A percentile compares a stretch with the other conserved stretches of the same genome.
Evolutionary conservation across 331 rosid species (phyloP).

Genomic region (Spiraea crenata): DNA sequence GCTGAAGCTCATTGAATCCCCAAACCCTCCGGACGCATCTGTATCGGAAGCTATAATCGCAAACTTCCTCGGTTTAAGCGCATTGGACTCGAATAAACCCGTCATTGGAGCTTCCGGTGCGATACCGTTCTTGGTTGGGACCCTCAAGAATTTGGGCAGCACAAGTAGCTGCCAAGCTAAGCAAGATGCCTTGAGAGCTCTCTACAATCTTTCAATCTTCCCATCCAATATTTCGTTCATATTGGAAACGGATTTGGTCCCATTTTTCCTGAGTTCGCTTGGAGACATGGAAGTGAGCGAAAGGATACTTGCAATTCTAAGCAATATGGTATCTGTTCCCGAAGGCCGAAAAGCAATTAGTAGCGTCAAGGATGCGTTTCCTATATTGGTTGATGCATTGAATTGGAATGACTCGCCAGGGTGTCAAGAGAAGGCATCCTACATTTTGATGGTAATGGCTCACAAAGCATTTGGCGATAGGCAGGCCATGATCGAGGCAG

Average conservation of each 20-base stretch:
- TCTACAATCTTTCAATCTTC: constrained; percentile 77
- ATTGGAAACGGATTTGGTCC: constrained; percentile 70
- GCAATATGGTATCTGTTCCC: constrained; percentile 67
- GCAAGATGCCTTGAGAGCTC: constrained; percentile 87
- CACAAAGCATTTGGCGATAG: constrained; percentile 83
- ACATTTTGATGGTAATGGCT: constrained; percentile 93
- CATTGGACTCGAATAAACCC: constrained; percentile 81
- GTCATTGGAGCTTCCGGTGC: constrained; percentile 94
- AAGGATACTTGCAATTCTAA: constrained; percentile 64
- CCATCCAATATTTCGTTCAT: constrained; percentile 55
- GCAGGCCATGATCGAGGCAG: constrained; percentile 87
- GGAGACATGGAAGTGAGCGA: constrained; percentile 95
- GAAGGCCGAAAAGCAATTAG: constrained; percentile 87
- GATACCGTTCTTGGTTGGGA: constrained; percentile 64
- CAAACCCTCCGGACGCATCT: constrained; percentile 43
- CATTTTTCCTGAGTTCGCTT: constrained; percentile 43
- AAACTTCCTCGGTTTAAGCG: constrained; percentile 92
- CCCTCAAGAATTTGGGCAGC: constrained; percentile 40
- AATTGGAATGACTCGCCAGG: constrained; percentile 85
- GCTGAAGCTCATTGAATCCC: constrained; percentile 71
- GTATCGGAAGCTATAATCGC: constrained; percentile 83
- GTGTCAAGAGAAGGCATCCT: constrained; percentile 90
- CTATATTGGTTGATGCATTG: constrained; percentile 67
- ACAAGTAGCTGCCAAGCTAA: constrained; percentile 54
- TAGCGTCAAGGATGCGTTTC: constrained; percentile 45